These are phyloP conservation scores for Clathrospora elynae DNA, from an alignment of 2,329 filamentous ascomycete genomes.

Conservation along the genomic window DNA sequence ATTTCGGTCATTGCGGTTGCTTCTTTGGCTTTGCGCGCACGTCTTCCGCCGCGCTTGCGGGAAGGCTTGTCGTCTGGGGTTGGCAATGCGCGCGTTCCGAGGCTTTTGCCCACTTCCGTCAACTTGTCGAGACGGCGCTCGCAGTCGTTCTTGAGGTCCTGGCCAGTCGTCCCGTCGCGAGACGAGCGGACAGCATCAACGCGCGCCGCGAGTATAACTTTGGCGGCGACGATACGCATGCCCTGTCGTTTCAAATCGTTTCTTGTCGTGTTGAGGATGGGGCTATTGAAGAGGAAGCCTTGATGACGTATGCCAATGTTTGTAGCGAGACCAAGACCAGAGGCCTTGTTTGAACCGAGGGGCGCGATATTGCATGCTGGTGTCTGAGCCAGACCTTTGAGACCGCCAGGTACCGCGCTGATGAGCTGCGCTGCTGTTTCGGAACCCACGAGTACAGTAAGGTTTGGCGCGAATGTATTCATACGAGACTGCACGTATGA, in stretches of 20 bases:
- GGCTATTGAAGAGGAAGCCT: constrained; percentile 90
- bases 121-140: constrained; percentile 88
- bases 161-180: constrained; percentile 80
- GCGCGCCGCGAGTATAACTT: constrained; percentile 89
- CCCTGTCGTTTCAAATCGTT: constrained; percentile 89
- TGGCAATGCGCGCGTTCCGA: constrained; percentile 82
- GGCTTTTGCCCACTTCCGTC: constrained; percentile 87
- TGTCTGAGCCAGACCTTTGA: constrained; percentile 87
- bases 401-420: constrained; percentile 87
- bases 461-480: constrained; percentile 92
- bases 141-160: constrained; percentile 80
- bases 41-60: constrained; percentile 86
- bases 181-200: constrained; percentile 85
- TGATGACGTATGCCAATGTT: constrained; percentile 91
- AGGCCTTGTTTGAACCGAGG: constrained; percentile 86
- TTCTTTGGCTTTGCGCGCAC: constrained; percentile 93
- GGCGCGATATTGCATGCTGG: constrained; percentile 91
- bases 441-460: constrained; percentile 88
- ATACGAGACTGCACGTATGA: constrained; percentile 97
- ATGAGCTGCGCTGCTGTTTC: constrained; percentile 95
- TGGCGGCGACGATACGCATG: constrained; percentile 91
- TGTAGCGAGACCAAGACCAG: constrained; percentile 81
- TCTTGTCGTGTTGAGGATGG: constrained; percentile 83
- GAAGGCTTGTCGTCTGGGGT: constrained; percentile 95
- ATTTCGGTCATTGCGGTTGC: constrained; percentile 96